A percentile compares a stretch with the other conserved stretches of the same genome.
phyloP scores from a whole-genome alignment of 768 basidiomycete genomes.

The Tephrocybe sp. region DNA sequence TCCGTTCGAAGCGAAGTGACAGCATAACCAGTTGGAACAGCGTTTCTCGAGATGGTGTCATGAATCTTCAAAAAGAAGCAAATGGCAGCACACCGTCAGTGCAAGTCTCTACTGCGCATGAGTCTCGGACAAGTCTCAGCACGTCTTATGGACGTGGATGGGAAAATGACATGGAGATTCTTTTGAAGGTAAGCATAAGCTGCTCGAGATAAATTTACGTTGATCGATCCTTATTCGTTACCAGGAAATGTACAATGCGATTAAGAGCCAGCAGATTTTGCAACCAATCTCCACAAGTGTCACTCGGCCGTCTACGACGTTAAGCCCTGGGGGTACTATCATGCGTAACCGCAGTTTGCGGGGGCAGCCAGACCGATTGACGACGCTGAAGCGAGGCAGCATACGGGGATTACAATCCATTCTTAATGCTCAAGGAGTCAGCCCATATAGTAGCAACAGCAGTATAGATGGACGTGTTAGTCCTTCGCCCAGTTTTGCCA shows the following conservation, averaged over 20 bases:
- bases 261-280: constrained; percentile 89
- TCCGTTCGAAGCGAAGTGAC: constrained; percentile 73
- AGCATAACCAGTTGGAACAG: constrained; percentile 88
- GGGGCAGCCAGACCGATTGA: constrained; percentile 67
- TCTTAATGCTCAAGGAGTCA: constrained; percentile 62
- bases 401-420: constrained; percentile 87
- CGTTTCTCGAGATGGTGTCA: constrained; percentile 59
- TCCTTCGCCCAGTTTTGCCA: constrained; percentile 92
- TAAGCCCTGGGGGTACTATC: constrained; percentile 54
- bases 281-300: constrained; percentile 64
- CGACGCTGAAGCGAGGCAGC: constrained; percentile 85
- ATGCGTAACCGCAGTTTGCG: constrained; percentile 75
- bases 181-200: constrained; percentile 67
- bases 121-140: constrained; percentile 29
- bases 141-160: constrained; percentile 64
- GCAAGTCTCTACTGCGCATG: constrained; percentile 45
- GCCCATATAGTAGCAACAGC: constrained; percentile 83
- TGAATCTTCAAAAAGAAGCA: constrained; percentile 35
- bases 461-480: constrained; percentile 88
- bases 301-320: constrained; percentile 53
- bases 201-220: neutral
- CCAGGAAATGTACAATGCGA: constrained; percentile 92
- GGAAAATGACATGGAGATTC: constrained; percentile 83
- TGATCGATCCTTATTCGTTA: constrained; percentile 1
- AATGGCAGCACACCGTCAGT: constrained; percentile 71